Conservation (phyloP, 208 protist species). For the Lotmaria passim region DNA sequence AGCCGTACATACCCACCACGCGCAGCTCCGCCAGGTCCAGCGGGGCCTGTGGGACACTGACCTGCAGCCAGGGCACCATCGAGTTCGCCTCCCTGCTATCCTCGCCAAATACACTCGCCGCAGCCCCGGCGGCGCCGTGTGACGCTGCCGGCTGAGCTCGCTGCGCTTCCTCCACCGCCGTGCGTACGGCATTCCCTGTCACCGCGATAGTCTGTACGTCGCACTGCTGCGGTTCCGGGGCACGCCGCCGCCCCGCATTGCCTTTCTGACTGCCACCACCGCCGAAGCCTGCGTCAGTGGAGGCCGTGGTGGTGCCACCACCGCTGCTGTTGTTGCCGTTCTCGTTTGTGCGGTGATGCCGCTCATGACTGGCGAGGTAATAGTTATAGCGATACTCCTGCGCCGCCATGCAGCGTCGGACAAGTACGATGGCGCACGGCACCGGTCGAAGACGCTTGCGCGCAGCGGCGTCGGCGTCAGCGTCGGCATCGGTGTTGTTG, state of each 20-base stretch:
- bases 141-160: neutral
- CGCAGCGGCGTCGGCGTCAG: neutral
- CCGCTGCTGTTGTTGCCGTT: slow-evolving; percentile 6
- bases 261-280: neutral
- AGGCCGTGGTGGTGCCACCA: neutral
- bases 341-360: slow-evolving; percentile 28
- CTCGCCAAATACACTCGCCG: slow-evolving; percentile 6
- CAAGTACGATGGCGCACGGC: slow-evolving; percentile 49
- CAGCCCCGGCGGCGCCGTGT: too few species aligned
- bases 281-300: neutral
- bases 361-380: slow-evolving; percentile 30
- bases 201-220: slow-evolving; percentile 12
- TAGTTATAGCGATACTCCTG: slow-evolving; percentile 35
- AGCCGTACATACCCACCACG: slow-evolving; percentile 59
- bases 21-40: slow-evolving; percentile 32
- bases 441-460: slow-evolving; percentile 35
- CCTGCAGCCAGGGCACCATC: slow-evolving; percentile 31
- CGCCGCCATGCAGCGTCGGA: slow-evolving; percentile 37
- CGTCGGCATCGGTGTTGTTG: too few species aligned
- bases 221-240: neutral
- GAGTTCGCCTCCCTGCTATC: slow-evolving; percentile 2
- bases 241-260: neutral
- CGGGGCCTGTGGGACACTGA: slow-evolving; percentile 24
- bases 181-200: slow-evolving; percentile 17
- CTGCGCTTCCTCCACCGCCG: slow-evolving; percentile 10